Conservation (phyloP, 345 rosid genomes). For the Ricinus communis region DNA sequence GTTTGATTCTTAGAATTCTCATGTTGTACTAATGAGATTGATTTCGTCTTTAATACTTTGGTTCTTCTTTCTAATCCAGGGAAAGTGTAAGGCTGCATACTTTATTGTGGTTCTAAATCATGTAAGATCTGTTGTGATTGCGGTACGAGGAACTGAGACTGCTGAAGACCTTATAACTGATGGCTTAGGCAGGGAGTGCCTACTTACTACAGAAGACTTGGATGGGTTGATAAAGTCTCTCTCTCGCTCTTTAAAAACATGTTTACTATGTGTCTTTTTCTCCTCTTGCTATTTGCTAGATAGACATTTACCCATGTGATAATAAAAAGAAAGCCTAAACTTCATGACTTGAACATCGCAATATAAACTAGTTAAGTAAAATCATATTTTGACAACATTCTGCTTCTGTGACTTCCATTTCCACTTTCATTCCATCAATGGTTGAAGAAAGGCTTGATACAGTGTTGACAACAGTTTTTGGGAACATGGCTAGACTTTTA, state of each 20-base stretch:
- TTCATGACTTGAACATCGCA: constrained; percentile 1
- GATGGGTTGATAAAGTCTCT: constrained; percentile 65
- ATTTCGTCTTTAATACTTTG: background rate
- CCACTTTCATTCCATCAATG: too few species aligned
- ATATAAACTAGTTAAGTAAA: background rate
- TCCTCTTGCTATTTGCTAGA: too few species aligned
- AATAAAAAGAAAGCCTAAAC: background rate
- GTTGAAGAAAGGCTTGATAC: too few species aligned
- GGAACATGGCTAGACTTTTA: too few species aligned
- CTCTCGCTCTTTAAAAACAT: background rate
- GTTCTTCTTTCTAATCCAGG: constrained; percentile 39
- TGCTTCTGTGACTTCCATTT: too few species aligned
- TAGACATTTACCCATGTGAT: background rate
- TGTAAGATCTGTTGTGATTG: constrained; percentile 62
- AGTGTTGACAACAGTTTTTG: too few species aligned
- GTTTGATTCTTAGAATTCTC: background rate
- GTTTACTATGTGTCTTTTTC: constrained; percentile 24
- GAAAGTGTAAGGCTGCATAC: constrained; percentile 83
- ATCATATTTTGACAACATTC: too few species aligned
- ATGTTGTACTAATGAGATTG: background rate
- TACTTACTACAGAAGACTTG: constrained; percentile 63
- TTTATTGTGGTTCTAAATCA: constrained; percentile 81
- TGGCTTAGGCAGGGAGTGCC: constrained; percentile 74
- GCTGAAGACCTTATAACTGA: constrained; percentile 96
- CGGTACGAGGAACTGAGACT: constrained; percentile 93